These are phyloP conservation scores for Rhazya stricta DNA, from an alignment of 257 asterid genomes.

Conservation along the genomic window DNA sequence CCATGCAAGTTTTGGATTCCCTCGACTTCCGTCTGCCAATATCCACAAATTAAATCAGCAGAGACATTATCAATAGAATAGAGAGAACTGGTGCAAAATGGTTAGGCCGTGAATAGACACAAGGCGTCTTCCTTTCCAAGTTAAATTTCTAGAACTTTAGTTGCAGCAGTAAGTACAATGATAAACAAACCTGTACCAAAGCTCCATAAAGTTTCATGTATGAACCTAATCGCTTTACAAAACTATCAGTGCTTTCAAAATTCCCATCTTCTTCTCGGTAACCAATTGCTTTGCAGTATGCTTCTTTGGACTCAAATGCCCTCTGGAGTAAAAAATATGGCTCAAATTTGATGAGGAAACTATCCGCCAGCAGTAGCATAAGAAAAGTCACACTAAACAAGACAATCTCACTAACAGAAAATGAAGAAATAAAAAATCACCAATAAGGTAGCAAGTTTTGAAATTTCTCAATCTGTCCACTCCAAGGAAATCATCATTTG, in stretches of 20 bases:
- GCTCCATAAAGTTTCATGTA: constrained; percentile 88
- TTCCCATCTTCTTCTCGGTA: constrained; percentile 56
- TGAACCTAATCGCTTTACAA: constrained; percentile 43
- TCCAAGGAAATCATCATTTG: not conserved
- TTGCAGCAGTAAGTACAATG: not conserved
- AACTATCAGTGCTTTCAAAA: constrained; percentile 53
- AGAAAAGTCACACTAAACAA: not conserved
- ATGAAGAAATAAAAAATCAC: constrained; percentile 1
- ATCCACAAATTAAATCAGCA: constrained; percentile 1
- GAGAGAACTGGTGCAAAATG: not conserved
- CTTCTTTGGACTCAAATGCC: constrained; percentile 47
- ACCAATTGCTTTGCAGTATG: constrained; percentile 67
- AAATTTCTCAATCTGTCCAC: not conserved
- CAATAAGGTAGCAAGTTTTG: not conserved
- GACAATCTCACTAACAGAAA: not conserved
- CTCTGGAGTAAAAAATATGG: constrained; percentile 36
- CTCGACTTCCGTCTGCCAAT: constrained; percentile 59
- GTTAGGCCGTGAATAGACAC: not conserved
- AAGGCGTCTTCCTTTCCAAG: not conserved
- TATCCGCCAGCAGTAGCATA: not conserved
- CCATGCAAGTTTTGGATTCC: constrained; percentile 66
- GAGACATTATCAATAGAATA: not conserved
- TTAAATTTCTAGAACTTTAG: not conserved
- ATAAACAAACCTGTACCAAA: constrained; percentile 71
- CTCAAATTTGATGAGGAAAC: not conserved